A percentile compares a stretch with the other conserved stretches of the same genome.
Conservation (phyloP, 2,329 filamentous ascomycete species). For the Colletotrichum higginsianum region DNA sequence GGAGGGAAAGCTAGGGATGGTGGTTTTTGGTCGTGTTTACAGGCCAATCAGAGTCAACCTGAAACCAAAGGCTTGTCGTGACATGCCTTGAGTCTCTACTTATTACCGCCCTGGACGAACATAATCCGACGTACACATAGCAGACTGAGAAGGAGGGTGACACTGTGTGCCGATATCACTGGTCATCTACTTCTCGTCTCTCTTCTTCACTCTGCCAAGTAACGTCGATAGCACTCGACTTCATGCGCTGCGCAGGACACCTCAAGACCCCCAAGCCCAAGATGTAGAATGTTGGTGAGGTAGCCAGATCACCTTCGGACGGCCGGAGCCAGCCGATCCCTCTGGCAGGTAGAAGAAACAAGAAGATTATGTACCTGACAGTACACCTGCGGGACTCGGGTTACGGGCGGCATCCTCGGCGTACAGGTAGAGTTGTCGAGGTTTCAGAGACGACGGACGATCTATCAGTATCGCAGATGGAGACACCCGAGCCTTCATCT, state of each 20-base stretch:
- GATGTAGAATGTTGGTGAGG: background rate
- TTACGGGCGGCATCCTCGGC: background rate
- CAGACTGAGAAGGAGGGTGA: background rate
- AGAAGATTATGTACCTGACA: too few relatives aligned
- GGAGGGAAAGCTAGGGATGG: background rate
- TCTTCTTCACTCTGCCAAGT: background rate
- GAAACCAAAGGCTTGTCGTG: background rate
- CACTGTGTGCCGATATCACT: background rate
- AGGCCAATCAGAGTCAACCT: slow-evolving; percentile 1
- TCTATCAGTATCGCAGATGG: background rate
- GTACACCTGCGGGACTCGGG: background rate
- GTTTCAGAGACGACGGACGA: background rate
- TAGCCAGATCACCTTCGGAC: slow-evolving; percentile 22
- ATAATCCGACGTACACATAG: background rate
- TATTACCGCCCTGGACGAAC: background rate
- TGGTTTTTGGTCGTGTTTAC: slow-evolving; percentile 22
- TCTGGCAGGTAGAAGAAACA: background rate
- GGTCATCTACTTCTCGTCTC: background rate
- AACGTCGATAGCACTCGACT: too few relatives aligned
- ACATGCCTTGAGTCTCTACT: background rate
- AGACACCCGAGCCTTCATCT: background rate
- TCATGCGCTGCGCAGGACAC: background rate
- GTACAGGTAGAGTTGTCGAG: background rate
- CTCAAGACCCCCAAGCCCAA: background rate
- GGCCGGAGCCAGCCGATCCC: slow-evolving; percentile 39